Percentiles rank a stretch among this genome's conserved stretches.
Conservation (phyloP, 169 alveolate species). For the Eimeria maxima region DNA sequence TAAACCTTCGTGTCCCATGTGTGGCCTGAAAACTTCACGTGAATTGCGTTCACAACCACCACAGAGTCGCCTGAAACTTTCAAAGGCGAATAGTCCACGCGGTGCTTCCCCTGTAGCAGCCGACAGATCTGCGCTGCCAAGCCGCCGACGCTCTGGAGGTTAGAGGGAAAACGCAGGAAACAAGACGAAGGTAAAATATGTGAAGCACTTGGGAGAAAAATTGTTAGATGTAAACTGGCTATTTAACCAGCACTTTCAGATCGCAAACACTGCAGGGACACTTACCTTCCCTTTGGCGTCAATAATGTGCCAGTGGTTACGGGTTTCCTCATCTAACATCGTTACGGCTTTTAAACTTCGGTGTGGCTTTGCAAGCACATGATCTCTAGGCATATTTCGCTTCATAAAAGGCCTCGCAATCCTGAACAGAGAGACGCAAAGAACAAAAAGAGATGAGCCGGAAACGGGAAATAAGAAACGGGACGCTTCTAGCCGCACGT, state of each 20-base stretch:
- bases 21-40: conserved; percentile 92
- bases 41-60: conserved; percentile 95
- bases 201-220: not conserved
- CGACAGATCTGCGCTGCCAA: conserved; percentile 76
- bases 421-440: conserved; percentile 82
- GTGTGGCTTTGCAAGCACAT: conserved; percentile 90
- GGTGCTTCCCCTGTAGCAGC: conserved; percentile 84
- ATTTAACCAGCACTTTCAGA: not conserved
- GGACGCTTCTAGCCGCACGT: too few relatives aligned
- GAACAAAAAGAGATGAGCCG: not conserved
- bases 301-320: conserved; percentile 91
- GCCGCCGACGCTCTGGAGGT: conserved; percentile 66
- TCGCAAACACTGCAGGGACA: not conserved
- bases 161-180: not conserved
- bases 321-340: conserved; percentile 90
- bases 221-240: not conserved
- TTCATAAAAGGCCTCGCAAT: conserved; percentile 91
- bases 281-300: conserved; percentile 90
- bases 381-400: conserved; percentile 91
- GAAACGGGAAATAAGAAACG: too few relatives aligned
- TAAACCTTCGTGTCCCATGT: conserved; percentile 96
- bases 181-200: not conserved
- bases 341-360: conserved; percentile 90
- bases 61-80: conserved; percentile 91
- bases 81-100: conserved; percentile 71